These are phyloP conservation scores for Emergomyces pasteurianus DNA, from an alignment of 2,329 filamentous ascomycete species.

Conservation along the genomic window DNA sequence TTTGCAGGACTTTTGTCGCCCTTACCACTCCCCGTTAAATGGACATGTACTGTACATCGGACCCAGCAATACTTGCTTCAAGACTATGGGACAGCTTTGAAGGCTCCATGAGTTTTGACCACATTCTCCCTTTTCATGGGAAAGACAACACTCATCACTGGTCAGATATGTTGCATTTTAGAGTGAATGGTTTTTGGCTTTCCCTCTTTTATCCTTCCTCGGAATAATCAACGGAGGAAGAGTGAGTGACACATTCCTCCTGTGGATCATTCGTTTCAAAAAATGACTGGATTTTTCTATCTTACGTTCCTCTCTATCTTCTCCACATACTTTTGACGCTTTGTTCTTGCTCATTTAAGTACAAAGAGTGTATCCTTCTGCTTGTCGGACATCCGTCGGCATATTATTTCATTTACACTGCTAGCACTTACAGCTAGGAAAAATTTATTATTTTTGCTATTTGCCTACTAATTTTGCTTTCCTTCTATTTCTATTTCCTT, in stretches of 20 bases:
- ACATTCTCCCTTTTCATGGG: not conserved
- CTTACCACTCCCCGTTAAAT: not conserved
- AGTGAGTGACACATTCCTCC: not conserved
- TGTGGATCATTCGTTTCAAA: not conserved
- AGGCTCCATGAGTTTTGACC: not conserved
- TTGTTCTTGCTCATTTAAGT: not conserved
- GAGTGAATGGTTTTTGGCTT: not conserved
- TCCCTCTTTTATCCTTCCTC: too few species aligned
- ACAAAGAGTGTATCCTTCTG: not conserved
- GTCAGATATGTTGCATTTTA: not conserved
- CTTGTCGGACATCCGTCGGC: not conserved
- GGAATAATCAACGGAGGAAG: not conserved
- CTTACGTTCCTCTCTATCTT: not conserved
- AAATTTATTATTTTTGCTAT: not conserved
- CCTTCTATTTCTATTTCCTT: not conserved
- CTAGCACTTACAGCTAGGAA: not conserved
- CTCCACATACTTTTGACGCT: not conserved
- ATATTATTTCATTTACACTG: not conserved
- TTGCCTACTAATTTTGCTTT: not conserved
- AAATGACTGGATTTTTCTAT: not conserved
- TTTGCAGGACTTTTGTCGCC: not conserved
- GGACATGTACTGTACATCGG: not conserved
- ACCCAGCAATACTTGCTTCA: not conserved
- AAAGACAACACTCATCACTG: not conserved
- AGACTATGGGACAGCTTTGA: not conserved